phyloP scores from a whole-genome alignment of 345 rosid species.

The Anacardium occidentale region DNA sequence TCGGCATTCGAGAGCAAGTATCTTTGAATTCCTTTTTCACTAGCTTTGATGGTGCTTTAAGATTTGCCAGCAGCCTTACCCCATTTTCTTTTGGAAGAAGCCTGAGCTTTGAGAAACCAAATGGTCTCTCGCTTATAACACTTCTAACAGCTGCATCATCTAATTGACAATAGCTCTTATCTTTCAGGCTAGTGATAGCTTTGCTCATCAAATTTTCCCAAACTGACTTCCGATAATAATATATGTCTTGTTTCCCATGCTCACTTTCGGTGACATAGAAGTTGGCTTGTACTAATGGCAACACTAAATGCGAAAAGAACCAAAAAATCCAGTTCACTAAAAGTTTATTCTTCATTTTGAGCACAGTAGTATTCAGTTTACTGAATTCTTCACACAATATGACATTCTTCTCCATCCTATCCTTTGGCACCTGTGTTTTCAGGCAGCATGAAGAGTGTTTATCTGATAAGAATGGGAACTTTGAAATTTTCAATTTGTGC shows the following conservation, averaged over 20 bases:
- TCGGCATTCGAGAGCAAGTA: conserved; percentile 13
- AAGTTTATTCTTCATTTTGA: conserved; percentile 44
- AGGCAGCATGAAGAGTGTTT: conserved; percentile 35
- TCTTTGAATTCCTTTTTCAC: conserved; percentile 18
- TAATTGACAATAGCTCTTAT: conserved; percentile 37
- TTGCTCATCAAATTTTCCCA: conserved; percentile 55
- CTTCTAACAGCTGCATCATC: conserved; percentile 42
- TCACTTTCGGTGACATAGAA: conserved; percentile 83
- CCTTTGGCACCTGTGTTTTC: conserved; percentile 23
- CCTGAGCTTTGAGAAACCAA: conserved; percentile 72
- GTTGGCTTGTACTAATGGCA: conserved; percentile 63
- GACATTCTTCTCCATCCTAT: conserved; percentile 21
- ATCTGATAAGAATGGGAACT: conserved; percentile 47
- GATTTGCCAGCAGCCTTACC: conserved; percentile 65
- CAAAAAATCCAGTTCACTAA: conserved; percentile 71
- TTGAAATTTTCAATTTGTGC: conserved; percentile 52
- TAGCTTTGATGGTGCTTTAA: conserved; percentile 51
- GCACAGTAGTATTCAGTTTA: conserved; percentile 26
- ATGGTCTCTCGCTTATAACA: conserved; percentile 34
- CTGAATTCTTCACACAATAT: conserved; percentile 20
- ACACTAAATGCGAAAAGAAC: conserved; percentile 67
- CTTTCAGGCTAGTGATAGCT: conserved; percentile 40
- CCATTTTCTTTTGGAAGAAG: conserved; percentile 66
- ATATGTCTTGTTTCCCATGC: conserved; percentile 55
- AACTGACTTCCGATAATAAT: conserved; percentile 61